Evolutionary conservation across 2,329 filamentous ascomycete species (phyloP).

Genomic region (Dothideomycetes sp.): DNA sequence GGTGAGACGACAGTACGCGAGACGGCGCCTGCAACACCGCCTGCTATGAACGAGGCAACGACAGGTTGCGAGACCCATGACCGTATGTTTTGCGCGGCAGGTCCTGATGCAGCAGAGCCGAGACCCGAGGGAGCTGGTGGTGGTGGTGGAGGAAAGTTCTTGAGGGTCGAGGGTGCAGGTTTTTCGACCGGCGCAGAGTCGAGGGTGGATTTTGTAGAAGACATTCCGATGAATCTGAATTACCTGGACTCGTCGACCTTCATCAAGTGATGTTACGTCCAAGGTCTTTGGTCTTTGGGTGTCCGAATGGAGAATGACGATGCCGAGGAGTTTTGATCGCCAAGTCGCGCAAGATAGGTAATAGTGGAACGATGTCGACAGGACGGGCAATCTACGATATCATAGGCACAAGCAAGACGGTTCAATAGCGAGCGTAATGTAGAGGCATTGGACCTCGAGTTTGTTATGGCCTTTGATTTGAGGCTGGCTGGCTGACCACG

Average conservation of each 20-base stretch:
- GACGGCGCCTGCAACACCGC: slow-evolving; percentile 91
- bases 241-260: no score
- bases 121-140: not conserved
- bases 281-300: no score
- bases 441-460: slow-evolving; percentile 11
- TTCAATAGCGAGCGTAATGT: slow-evolving; percentile 4
- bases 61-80: slow-evolving; percentile 69
- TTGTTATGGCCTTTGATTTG: no score
- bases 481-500: no score
- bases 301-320: slow-evolving; percentile 1
- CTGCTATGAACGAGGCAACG: slow-evolving; percentile 83
- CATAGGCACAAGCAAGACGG: not conserved
- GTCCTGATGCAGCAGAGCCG: no score
- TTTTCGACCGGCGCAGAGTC: slow-evolving; percentile 1
- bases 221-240: not conserved
- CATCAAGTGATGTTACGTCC: no score
- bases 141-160: not conserved
- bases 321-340: not conserved
- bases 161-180: not conserved
- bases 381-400: no score
- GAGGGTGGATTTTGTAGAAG: not conserved
- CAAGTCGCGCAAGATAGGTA: slow-evolving; percentile 2
- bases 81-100: no score
- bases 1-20: slow-evolving; percentile 95
- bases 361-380: not conserved